Conservation (phyloP, 1,284 basidiomycete species). For the Cutaneotrichosporon arboriforme region DNA sequence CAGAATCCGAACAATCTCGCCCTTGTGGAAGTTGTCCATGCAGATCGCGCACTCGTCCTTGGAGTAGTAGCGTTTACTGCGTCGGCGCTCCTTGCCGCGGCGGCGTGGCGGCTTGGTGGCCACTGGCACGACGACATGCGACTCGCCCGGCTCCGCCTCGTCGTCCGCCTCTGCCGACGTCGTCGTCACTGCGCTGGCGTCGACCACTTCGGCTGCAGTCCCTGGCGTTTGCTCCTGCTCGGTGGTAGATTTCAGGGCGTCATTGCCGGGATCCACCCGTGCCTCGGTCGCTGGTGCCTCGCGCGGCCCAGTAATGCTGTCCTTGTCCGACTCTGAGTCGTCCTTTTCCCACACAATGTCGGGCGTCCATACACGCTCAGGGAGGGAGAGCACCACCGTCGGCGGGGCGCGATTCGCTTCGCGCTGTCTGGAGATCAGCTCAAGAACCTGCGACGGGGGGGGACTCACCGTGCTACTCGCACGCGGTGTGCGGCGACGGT, state of each 20-base stretch:
- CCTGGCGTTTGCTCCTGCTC: not conserved
- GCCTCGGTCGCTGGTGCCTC: not conserved
- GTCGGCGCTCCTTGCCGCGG: conserved; percentile 14
- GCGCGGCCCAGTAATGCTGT: not conserved
- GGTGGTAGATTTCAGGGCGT: not conserved
- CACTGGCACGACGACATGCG: not conserved
- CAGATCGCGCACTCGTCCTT: conserved; percentile 80
- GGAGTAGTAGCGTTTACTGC: conserved; percentile 39
- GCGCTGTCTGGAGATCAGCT: conserved; percentile 32
- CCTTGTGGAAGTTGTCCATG: conserved; percentile 72
- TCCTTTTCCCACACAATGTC: conserved; percentile 49
- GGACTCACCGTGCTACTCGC: conserved; percentile 38
- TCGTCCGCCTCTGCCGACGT: conserved; percentile 2
- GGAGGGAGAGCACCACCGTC: conserved; percentile 43
- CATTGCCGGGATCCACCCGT: not conserved
- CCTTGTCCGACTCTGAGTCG: conserved; percentile 27
- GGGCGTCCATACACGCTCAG: conserved; percentile 46
- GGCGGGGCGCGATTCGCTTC: conserved; percentile 47
- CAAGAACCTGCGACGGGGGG: not conserved
- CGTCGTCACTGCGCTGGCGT: not conserved
- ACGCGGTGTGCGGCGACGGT: conserved; percentile 43
- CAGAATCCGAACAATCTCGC: conserved; percentile 77
- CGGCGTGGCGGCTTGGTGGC: not conserved
- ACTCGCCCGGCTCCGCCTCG: no score
- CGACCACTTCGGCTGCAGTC: not conserved